Percentiles rank a stretch among this genome's conserved stretches.
Evolutionary conservation across 164 flowering plant genomes (phyloP).

Genomic region (Dillenia turbinata): DNA sequence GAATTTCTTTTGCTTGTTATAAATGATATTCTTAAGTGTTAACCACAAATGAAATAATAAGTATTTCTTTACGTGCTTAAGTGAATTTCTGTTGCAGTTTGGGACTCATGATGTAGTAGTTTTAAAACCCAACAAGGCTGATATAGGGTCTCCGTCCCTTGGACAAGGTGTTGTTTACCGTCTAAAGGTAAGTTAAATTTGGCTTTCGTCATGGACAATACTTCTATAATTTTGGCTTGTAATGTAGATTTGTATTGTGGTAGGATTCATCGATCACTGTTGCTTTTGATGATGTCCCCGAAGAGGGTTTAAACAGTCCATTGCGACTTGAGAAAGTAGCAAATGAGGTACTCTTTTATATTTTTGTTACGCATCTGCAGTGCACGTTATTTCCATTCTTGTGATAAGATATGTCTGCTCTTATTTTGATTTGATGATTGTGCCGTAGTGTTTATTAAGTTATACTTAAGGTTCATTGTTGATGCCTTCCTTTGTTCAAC

Average conservation of each 20-base stretch:
- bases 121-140: constrained; percentile 87
- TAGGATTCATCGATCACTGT: constrained; percentile 93
- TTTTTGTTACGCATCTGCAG: too few species aligned
- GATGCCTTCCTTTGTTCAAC: too few species aligned
- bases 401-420: background rate
- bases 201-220: too few species aligned
- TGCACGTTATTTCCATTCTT: too few species aligned
- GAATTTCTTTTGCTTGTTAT: too few species aligned
- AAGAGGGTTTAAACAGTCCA: constrained; percentile 86
- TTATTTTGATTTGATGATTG: background rate
- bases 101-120: constrained; percentile 94
- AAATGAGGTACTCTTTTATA: constrained; percentile 63
- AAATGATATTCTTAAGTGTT: too few species aligned
- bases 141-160: constrained; percentile 76
- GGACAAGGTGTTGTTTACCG: constrained; percentile 99
- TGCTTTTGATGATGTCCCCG: constrained; percentile 96
- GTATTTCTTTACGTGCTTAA: background rate
- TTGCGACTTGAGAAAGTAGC: constrained; percentile 92
- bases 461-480: too few species aligned
- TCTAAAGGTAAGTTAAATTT: constrained; percentile 53
- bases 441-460: too few species aligned
- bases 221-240: too few species aligned
- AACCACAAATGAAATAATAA: background rate
- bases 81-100: constrained; percentile 49
- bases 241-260: background rate